Conservation (phyloP, 2,329 filamentous ascomycete species). For the Pseudogymnoascus sp. region DNA sequence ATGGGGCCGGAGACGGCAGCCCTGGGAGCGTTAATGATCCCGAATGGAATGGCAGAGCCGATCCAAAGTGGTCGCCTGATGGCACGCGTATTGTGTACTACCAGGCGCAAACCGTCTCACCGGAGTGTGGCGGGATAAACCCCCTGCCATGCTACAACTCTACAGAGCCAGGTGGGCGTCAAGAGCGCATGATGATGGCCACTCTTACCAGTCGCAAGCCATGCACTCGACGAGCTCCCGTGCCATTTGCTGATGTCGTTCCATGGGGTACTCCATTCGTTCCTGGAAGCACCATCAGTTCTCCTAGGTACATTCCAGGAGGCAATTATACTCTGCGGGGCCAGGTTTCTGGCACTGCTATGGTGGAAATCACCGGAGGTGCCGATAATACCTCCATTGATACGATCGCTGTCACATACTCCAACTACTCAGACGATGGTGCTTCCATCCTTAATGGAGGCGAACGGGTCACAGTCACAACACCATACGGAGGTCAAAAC, state of each 20-base stretch:
- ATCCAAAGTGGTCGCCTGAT: slow-evolving; percentile 37
- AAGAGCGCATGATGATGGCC: slow-evolving; percentile 38
- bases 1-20: slow-evolving; percentile 31
- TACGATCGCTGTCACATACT: slow-evolving; percentile 31
- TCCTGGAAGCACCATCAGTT: slow-evolving; percentile 14
- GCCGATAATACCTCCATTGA: background rate
- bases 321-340: background rate
- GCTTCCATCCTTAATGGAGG: slow-evolving; percentile 28
- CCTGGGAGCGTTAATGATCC: slow-evolving; percentile 37
- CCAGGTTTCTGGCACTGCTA: background rate
- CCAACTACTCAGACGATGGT: slow-evolving; percentile 33
- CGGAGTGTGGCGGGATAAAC: slow-evolving; percentile 38
- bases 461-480: slow-evolving; percentile 29
- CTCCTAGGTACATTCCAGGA: background rate
- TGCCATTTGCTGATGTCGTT: slow-evolving; percentile 25
- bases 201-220: slow-evolving; percentile 30
- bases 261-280: slow-evolving; percentile 32
- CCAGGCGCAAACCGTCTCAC: slow-evolving; percentile 33
- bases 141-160: slow-evolving; percentile 36
- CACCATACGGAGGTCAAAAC: slow-evolving; percentile 22
- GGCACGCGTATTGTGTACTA: slow-evolving; percentile 37
- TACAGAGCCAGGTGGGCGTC: slow-evolving; percentile 32
- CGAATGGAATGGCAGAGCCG: slow-evolving; percentile 42
- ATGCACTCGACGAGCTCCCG: slow-evolving; percentile 18
- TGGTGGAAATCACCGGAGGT: background rate